Conservation (phyloP, 2,329 filamentous ascomycete genomes). For the Cercospora citrullina region DNA sequence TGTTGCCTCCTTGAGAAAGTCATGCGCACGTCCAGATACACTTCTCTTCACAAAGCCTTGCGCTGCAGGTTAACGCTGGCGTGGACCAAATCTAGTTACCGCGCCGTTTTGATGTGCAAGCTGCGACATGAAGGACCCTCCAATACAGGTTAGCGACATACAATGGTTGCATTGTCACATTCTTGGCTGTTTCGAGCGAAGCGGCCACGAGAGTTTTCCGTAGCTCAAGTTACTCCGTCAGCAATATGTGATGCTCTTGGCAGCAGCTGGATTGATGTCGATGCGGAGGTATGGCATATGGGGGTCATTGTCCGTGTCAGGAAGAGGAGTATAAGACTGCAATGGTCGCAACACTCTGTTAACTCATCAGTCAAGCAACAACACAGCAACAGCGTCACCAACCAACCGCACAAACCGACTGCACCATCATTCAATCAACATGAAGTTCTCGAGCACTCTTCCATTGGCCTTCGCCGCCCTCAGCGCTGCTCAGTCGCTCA, state of each 20-base stretch:
- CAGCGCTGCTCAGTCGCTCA: conserved; percentile 37
- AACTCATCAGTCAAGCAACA: neutral
- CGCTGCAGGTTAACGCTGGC: neutral
- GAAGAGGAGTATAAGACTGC: neutral
- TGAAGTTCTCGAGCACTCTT: conserved; percentile 19
- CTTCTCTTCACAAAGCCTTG: neutral
- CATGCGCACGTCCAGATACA: neutral
- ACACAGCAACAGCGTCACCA: neutral
- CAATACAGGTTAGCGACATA: neutral
- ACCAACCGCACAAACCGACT: neutral
- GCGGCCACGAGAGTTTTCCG: neutral
- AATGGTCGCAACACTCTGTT: neutral
- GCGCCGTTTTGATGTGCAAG: neutral
- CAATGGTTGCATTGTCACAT: conserved; percentile 1
- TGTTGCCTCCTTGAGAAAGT: neutral
- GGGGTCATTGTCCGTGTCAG: neutral
- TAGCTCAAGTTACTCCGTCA: conserved; percentile 4
- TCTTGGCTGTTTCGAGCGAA: conserved; percentile 2
- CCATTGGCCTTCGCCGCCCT: conserved; percentile 30
- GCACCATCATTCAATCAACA: neutral
- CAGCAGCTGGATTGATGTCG: neutral
- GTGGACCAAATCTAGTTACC: neutral
- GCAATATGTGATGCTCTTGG: conserved; percentile 12
- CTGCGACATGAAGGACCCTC: neutral
- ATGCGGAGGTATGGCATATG: neutral